Base-by-base conservation (phyloP, 495 filamentous ascomycete species). In the Apodospora peruviana region DNA sequence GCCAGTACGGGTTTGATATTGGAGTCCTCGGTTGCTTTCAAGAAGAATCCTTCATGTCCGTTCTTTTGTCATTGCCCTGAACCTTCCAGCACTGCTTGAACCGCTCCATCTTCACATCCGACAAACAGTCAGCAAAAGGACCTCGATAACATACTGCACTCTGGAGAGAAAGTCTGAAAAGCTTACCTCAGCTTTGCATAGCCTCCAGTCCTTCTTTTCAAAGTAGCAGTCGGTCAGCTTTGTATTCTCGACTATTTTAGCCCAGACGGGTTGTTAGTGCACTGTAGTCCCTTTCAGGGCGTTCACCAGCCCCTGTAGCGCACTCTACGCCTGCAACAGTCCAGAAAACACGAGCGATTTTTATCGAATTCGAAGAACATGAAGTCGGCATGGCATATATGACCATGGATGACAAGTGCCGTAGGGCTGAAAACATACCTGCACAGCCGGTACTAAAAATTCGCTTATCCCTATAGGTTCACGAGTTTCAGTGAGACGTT, bases 401-500 rank as follows among this genome's bases (percentile, higher is more conserved):
- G n/a, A n/a, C n/a, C n/a, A n/a, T n/a, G n/a, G n/a, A n/a, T n/a
- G n/a, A n/a, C n/a, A n/a, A n/a, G n/a, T n/a, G n/a, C n/a, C n/a
- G n/a, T n/a, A 35, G 24, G 21, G 41, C 41, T 20, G 34, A 42
- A 38, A 41, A 65, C 73, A 50, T 71, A 96, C 93, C 79, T 65
- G 91, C 79, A 57, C 93, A 98, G 23, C 93, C 93, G 4, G 93
- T 97, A 68, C 90, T 96, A 71, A 88, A 93, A 60, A 98, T 98
- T 59, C 93, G 80, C 79, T 96, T 91, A 73, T 98, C 90, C 73
- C 73, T 76, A 57, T 53, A 51, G 35, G 48, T 24, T 43, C 44
- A 22, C 25, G 37, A 23, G 35, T 47, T 22, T 45, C 39, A 40
- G 43, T 57, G 37, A 58, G 54, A 45, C 21, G 37, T 17, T n/a